A percentile compares a stretch with the other conserved stretches of the same genome.
Conservation (phyloP, 805 yeast genomes). For the Wickerhamomyces chaumierensis region DNA sequence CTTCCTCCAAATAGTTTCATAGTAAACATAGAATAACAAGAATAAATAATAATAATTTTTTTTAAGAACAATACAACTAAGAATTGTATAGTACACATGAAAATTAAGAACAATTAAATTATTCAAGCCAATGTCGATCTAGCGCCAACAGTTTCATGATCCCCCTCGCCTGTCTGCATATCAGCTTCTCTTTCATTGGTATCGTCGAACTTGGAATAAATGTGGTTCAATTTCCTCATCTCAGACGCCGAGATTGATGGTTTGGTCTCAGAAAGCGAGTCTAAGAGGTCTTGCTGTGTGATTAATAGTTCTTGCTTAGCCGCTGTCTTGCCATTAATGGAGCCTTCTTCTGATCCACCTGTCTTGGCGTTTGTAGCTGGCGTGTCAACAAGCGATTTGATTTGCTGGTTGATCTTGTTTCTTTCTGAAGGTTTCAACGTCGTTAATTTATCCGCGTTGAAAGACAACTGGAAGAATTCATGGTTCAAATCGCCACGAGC, state of each 20-base stretch:
- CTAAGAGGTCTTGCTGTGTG: slow-evolving; percentile 39
- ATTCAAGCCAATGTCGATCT: slow-evolving; percentile 66
- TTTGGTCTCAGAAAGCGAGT: slow-evolving; percentile 65
- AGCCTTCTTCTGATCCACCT: too few relatives aligned
- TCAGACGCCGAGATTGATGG: slow-evolving; percentile 82
- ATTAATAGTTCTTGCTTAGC: slow-evolving; percentile 30
- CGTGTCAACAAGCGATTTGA: slow-evolving; percentile 26
- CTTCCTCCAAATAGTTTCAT: too few relatives aligned
- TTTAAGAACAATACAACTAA: too few relatives aligned
- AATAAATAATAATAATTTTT: too few relatives aligned
- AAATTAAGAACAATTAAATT: too few relatives aligned
- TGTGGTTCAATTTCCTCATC: slow-evolving; percentile 42
- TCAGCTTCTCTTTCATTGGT: slow-evolving; percentile 66
- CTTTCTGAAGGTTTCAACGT: slow-evolving; percentile 28
- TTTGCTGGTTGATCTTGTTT: slow-evolving; percentile 28
- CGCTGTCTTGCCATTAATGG: neutral
- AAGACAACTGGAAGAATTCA: slow-evolving; percentile 34
- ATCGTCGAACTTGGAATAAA: slow-evolving; percentile 57
- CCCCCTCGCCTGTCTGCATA: slow-evolving; percentile 81
- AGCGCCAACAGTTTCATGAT: slow-evolving; percentile 58
- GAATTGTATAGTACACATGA: too few relatives aligned
- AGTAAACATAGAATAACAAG: too few relatives aligned
- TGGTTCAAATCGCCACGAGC: slow-evolving; percentile 9
- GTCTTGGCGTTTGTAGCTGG: slow-evolving; percentile 1
- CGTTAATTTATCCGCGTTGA: slow-evolving; percentile 9